Conservation (phyloP, 106 monocot genomes). For the Acorus gramineus region DNA sequence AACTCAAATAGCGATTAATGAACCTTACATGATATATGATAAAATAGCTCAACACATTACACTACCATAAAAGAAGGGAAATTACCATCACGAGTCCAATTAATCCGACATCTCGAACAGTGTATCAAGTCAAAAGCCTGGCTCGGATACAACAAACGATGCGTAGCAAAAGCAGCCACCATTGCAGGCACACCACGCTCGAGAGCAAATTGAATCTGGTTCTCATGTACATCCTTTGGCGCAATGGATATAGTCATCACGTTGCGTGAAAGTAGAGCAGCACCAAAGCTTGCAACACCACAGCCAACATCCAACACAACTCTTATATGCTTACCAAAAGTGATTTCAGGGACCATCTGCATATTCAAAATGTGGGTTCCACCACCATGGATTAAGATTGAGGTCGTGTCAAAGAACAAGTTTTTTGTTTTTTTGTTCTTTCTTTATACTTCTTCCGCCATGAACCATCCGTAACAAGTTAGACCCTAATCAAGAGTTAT, state of each 20-base stretch:
- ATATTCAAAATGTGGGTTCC: slow-evolving; percentile 2
- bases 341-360: slow-evolving; percentile 87
- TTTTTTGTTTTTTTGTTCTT: no score
- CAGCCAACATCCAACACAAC: slow-evolving; percentile 41
- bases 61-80: neutral
- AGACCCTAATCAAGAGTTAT: no score
- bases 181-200: neutral
- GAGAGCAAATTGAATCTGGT: slow-evolving; percentile 4
- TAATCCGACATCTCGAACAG: neutral
- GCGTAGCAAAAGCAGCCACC: neutral
- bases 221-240: neutral
- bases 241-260: neutral
- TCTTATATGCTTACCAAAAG: slow-evolving; percentile 71
- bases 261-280: neutral
- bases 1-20: no score
- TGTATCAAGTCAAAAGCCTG: neutral
- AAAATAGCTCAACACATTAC: neutral
- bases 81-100: neutral
- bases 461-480: no score
- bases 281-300: neutral
- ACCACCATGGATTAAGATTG: neutral
- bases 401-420: neutral
- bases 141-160: neutral
- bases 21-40: no score
- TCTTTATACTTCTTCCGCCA: no score